Evolutionary conservation across 1,139 yeast species (phyloP).

Genomic region (Geotrichum europaeum): DNA sequence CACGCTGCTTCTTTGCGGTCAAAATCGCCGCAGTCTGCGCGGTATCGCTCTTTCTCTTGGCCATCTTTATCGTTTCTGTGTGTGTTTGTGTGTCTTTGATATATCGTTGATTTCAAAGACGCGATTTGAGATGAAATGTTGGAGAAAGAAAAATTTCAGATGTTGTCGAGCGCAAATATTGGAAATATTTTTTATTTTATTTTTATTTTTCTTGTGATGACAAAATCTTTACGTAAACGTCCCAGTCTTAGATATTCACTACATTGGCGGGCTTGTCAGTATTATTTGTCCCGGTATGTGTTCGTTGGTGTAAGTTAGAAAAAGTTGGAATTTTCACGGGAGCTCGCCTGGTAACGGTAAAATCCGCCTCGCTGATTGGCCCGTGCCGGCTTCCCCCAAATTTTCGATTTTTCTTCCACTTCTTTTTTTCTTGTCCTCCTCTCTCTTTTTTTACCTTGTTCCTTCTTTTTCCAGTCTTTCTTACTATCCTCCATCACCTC

Average conservation of each 20-base stretch:
- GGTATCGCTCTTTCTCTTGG: conserved; percentile 5
- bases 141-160: neutral
- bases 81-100: neutral
- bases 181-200: neutral
- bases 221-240: neutral
- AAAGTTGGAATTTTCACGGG: neutral
- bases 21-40: neutral
- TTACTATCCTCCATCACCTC: neutral
- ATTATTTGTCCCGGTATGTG: neutral
- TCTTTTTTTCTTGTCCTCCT: neutral
- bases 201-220: neutral
- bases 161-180: neutral
- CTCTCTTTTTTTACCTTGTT: neutral
- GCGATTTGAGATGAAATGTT: neutral
- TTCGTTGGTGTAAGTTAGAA: neutral
- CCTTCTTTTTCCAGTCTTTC: neutral
- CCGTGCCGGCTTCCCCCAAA: neutral
- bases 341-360: neutral
- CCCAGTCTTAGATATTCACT: neutral
- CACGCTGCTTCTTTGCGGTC: conserved; percentile 8
- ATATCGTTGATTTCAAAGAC: neutral
- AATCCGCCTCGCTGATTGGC: neutral
- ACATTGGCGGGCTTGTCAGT: neutral
- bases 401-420: neutral
- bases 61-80: conserved; percentile 1